Base-by-base conservation (phyloP, 345 rosid species). In the Eucalyptus regnans region DNA sequence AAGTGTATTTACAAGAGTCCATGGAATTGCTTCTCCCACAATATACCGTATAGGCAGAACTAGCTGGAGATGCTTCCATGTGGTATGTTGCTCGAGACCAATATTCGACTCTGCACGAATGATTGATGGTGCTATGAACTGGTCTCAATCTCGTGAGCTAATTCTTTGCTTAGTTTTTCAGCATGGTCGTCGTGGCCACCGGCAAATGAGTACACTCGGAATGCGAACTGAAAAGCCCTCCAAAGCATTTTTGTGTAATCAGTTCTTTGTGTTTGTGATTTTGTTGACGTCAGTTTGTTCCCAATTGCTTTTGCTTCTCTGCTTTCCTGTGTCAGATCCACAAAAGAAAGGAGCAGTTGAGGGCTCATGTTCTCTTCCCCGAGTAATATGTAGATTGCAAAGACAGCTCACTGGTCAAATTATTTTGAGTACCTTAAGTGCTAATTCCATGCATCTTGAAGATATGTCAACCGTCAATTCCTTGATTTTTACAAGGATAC, bases 111-210 rank as follows among this genome's bases (percentile, higher is more conserved):
- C 48, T 71, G 43, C 48, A 37, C 0, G 29, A 76, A 76, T 41
- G 15, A 76, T 76, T 18, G 46, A 41, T 41, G 83, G 83, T 37
- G 48, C 83, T 76, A 76, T 76, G 83, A 76, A 76, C 83, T 76
- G 46, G 93, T 92, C 93, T 96, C 95, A 76, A 96, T 97, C 92
- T 95, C 98, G 12, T 92, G 94, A 89, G 99, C 99, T 89, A 97
- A 87, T 92, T 96, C 99, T 91, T 90, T 93, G 11, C 98, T 97
- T 68, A 97, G 91, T 49, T 49, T 92, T 89, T 96, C 99, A 1
- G 99, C 99, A 8, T 98, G 95, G 43, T 97, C 99, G 29, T 97
- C 99, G 0, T 95, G 99, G 64, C 99, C 99, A 17, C 99, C 99
- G 0, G 99, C 99, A 89, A 97, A 97, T 44, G 95, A 92, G 89